Evolutionary conservation across 208 protist species (phyloP), one percentile per base, ranked within the genome.

Genomic region (Polymyxa betae): DNA sequence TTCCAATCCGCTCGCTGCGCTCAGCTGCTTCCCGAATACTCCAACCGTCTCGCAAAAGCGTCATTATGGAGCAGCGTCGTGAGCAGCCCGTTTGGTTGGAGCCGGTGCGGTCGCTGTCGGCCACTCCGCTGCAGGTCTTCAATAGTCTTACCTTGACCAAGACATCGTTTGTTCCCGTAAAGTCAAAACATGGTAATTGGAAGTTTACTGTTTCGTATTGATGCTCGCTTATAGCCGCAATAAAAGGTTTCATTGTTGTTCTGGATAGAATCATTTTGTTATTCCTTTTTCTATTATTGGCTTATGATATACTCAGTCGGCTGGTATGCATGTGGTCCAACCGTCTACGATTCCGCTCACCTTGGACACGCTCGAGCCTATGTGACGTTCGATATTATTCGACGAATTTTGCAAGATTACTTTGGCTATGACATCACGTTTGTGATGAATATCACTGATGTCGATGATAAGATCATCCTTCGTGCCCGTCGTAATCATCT

Each of bases 401-500:
- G 95, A 12, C 88, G 95, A 60, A 95, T 96, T 16, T 29, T 94
- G 0, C 40, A 88, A 0, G 90, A 94, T 20, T 95, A 95, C 89
- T 96, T 96, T 77, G 43, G 88, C 0, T 94, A 93, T 38, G 49
- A 94, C n/a, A 90, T 96, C 32, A 45, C 89, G 16, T 92, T 92
- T 88, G 91, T 93, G 16, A 95, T 96, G 94, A 96, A 96, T 88
- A 92, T 97, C 54, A 97, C 95, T 38, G 95, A 97, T 90, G 93
- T 97, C 41, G 95, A 97, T 89, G 95, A 97, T 90, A 97, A 97
- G 91, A 96, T 96, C 77, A 96, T 96, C 77, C 20, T 91, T n/a
- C 66, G 91, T 0, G 90, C 92, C 52, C 89, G 77, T 43, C 77
- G 52, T n/a, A 92, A 92, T 54, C 77, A 87, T 20, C 89, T 93